Conservation (phyloP, 192 early-diverging fungal genomes). For the Geosiphon pyriformis region DNA sequence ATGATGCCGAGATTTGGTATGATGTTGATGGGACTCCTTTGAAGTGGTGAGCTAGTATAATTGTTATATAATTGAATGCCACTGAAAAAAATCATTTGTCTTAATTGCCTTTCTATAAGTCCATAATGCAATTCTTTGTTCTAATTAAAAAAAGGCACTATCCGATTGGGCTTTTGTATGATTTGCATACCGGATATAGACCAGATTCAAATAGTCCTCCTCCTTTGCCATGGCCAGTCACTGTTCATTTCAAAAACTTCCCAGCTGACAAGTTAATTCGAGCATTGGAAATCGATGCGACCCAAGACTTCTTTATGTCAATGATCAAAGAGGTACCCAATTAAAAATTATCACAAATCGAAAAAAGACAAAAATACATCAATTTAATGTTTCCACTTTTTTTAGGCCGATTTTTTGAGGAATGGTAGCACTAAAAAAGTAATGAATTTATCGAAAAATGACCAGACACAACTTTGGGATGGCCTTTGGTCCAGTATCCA, state of each 20-base stretch:
- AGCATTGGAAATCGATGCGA: constrained; percentile 46
- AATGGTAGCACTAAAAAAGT: constrained; percentile 78
- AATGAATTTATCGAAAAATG: constrained; percentile 78
- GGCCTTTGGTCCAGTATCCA: constrained; percentile 54
- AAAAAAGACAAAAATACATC: no score
- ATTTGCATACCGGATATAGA: constrained; percentile 47
- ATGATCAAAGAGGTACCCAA: constrained; percentile 85
- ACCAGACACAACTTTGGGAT: constrained; percentile 78
- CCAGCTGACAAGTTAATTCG: constrained; percentile 63
- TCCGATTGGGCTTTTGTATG: constrained; percentile 80
- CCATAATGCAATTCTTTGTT: constrained; percentile 4
- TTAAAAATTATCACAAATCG: no score
- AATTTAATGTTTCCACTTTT: neutral
- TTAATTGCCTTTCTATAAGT: no score
- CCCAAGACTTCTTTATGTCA: constrained; percentile 80
- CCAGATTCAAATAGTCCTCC: constrained; percentile 29
- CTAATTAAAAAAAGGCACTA: constrained; percentile 59
- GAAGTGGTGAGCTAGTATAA: constrained; percentile 61
- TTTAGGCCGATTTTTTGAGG: constrained; percentile 75
- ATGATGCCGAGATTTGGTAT: constrained; percentile 65
- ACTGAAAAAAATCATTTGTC: no score
- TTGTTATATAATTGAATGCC: no score
- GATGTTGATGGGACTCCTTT: constrained; percentile 63
- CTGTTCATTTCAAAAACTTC: constrained; percentile 69
- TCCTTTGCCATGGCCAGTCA: constrained; percentile 70